These are phyloP conservation scores for Neurospora sp. DNA, from an alignment of 495 filamentous ascomycete species.

Conservation along the genomic window DNA sequence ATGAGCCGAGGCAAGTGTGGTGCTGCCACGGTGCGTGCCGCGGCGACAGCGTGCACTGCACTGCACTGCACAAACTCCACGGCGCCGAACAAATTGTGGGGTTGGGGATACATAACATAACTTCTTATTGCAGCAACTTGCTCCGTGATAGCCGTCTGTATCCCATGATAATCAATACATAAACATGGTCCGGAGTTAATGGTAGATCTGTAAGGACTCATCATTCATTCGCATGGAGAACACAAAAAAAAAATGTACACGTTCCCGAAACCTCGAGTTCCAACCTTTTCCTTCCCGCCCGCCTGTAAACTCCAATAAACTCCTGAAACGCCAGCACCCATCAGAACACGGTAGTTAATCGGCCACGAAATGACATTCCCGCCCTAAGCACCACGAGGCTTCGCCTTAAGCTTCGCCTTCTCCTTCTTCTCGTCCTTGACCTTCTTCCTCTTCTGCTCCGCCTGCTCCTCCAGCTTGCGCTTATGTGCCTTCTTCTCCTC, in stretches of 20 bases:
- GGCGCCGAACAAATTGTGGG: neutral
- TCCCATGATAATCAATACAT: neutral
- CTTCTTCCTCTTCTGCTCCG: slow-evolving; percentile 85
- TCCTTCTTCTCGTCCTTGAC: slow-evolving; percentile 90
- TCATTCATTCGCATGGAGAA: neutral
- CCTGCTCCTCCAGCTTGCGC: slow-evolving; percentile 85
- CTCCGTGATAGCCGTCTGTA: neutral
- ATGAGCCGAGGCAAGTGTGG: neutral
- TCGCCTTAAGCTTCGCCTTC: slow-evolving; percentile 77
- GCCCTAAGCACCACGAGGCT: slow-evolving; percentile 44
- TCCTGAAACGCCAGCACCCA: neutral
- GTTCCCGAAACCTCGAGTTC: neutral
- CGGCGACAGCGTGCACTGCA: neutral
- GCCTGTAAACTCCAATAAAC: neutral
- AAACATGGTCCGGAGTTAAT: neutral
- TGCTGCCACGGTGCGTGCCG: neutral
- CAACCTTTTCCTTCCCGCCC: neutral
- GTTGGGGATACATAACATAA: neutral
- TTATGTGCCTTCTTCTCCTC: slow-evolving; percentile 74
- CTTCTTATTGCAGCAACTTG: neutral
- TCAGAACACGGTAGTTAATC: neutral
- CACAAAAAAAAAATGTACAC: neutral
- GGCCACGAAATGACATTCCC: slow-evolving; percentile 3
- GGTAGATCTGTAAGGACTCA: neutral
- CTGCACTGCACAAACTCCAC: neutral